Evolutionary conservation across 2,329 filamentous ascomycete species (phyloP).

Genomic region (Graphilbum fragrans): DNA sequence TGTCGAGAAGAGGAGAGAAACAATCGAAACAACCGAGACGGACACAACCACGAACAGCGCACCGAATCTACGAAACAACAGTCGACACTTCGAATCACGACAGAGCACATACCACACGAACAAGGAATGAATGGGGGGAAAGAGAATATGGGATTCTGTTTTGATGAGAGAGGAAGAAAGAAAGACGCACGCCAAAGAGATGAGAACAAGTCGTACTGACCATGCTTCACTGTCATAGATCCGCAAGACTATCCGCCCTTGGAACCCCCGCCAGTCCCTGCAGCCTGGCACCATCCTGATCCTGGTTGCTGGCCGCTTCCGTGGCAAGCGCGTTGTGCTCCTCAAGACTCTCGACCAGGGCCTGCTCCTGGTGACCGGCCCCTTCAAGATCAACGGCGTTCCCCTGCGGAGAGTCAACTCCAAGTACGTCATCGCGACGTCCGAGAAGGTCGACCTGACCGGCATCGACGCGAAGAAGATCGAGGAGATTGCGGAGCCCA

Average conservation of each 20-base stretch:
- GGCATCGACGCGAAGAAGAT: constrained; percentile 88
- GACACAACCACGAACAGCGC: too few species aligned
- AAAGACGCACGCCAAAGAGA: background rate
- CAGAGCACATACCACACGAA: too few species aligned
- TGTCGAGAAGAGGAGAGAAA: too few species aligned
- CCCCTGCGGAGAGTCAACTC: constrained; percentile 90
- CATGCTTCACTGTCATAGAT: constrained; percentile 43
- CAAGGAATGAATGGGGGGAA: background rate
- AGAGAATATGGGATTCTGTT: background rate
- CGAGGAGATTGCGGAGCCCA: constrained; percentile 58
- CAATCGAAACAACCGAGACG: too few species aligned
- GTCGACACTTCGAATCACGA: too few species aligned
- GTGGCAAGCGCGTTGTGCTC: constrained; percentile 98
- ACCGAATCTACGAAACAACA: too few species aligned
- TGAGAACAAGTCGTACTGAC: constrained; percentile 16
- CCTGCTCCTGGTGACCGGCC: constrained; percentile 96
- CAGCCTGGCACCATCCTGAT: constrained; percentile 94
- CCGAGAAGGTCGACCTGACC: constrained; percentile 70
- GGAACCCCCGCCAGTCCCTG: constrained; percentile 79
- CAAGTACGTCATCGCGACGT: constrained; percentile 87
- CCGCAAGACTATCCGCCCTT: constrained; percentile 85
- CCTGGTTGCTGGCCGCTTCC: constrained; percentile 98
- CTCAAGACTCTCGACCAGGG: constrained; percentile 96
- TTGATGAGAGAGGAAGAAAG: background rate
- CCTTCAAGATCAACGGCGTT: constrained; percentile 99